phyloP scores from a whole-genome alignment of 805 yeast genomes.

The Candida mattraensis region DNA sequence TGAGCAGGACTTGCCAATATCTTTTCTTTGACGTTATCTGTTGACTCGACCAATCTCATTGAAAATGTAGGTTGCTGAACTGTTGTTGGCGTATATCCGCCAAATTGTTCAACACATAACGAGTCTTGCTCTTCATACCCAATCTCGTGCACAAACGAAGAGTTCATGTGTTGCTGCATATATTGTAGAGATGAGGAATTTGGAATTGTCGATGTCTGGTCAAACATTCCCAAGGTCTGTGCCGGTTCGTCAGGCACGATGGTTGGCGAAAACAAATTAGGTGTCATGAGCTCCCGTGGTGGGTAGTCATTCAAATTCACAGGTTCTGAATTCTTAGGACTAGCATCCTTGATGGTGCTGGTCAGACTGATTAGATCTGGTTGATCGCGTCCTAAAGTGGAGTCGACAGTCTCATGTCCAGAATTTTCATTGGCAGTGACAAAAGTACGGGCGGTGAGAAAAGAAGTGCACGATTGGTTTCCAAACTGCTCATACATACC shows the following conservation, averaged over 20 bases:
- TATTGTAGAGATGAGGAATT: constrained; percentile 11
- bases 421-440: constrained; percentile 15
- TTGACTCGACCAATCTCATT: constrained; percentile 26
- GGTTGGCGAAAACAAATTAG: constrained; percentile 31
- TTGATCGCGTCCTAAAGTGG: constrained; percentile 14
- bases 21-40: constrained; percentile 14
- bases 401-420: constrained; percentile 4
- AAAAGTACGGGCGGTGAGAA: constrained; percentile 32
- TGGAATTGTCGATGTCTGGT: constrained; percentile 13
- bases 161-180: constrained; percentile 3
- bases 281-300: constrained; percentile 25
- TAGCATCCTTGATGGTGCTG: constrained; percentile 25
- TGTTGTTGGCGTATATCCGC: not conserved
- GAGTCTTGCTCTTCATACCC: constrained; percentile 31
- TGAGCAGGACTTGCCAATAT: too few species aligned
- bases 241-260: constrained; percentile 30
- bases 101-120: constrained; percentile 5
- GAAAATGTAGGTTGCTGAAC: constrained; percentile 21
- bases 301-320: constrained; percentile 2
- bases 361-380: constrained; percentile 33
- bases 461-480: constrained; percentile 32
- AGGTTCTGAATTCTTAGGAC: constrained; percentile 2
- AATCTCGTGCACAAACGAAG: constrained; percentile 21
- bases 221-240: constrained; percentile 22
- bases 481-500: constrained; percentile 4